Evolutionary conservation across 2,329 filamentous ascomycete genomes (phyloP).

Genomic region (Epichloe baconii): DNA sequence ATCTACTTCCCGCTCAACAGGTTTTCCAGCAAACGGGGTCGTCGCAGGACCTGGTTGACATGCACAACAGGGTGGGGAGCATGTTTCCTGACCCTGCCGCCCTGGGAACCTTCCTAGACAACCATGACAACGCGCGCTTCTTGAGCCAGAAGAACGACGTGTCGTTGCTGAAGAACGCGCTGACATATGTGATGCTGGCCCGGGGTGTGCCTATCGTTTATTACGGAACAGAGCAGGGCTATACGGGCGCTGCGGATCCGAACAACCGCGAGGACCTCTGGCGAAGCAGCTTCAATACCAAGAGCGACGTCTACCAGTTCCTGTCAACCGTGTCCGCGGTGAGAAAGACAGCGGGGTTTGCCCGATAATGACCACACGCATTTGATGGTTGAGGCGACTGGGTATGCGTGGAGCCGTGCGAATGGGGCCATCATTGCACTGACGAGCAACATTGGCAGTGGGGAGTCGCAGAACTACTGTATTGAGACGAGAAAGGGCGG

Average conservation of each 20-base stretch:
- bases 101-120: constrained; percentile 42
- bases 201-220: constrained; percentile 53
- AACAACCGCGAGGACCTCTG: constrained; percentile 46
- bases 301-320: constrained; percentile 33
- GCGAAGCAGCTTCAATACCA: constrained; percentile 35
- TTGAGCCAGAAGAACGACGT: constrained; percentile 37
- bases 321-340: constrained; percentile 28
- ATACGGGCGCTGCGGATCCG: constrained; percentile 31
- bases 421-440: constrained; percentile 30
- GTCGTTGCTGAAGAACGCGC: constrained; percentile 44
- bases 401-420: constrained; percentile 32
- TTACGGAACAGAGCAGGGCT: constrained; percentile 52
- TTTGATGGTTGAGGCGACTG: constrained; percentile 26
- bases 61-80: constrained; percentile 21
- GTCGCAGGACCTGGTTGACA: constrained; percentile 26
- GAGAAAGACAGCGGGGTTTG: constrained; percentile 31
- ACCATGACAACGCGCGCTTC: constrained; percentile 45
- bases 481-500: constrained; percentile 26
- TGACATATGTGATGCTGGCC: constrained; percentile 47
- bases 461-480: constrained; percentile 25
- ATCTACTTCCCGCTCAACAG: constrained; percentile 29
- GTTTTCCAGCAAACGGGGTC: constrained; percentile 26
- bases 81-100: constrained; percentile 30
- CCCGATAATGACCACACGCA: constrained; percentile 29
- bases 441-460: constrained; percentile 29